Base-by-base conservation (phyloP, 2,329 filamentous ascomycete species). In the Botrytis fragariae region DNA sequence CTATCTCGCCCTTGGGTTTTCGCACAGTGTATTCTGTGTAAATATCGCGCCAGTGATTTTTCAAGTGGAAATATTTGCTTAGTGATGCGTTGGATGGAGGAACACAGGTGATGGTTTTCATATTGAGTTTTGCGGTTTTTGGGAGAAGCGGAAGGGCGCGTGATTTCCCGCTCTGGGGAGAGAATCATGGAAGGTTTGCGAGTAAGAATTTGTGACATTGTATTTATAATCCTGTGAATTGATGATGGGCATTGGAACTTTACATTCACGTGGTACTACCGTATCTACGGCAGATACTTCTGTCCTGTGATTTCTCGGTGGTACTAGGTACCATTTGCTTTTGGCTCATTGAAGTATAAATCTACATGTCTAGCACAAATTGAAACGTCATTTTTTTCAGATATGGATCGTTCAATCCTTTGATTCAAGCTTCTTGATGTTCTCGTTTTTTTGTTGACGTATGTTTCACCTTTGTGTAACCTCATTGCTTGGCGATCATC, bases 11-110 rank as follows among this genome's bases (percentile, higher is more conserved):
- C 87, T 92, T 20, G 91, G 91, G 91, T 86, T 88, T 76, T 90
- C 60, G 93, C 92, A 83, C 92, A 93, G 82, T 91, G 86, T 77
- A 90, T 85, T 77, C 87, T 93, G 79, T 87, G 88, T 79, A 91
- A 20, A 84, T 80, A 79, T 69, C 77, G 77, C n/a, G 39, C 48
- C 2, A 5, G 89, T 48, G 93, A 91, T 90, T 93, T 92, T 90
- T 92, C 82, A 89, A 91, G 81, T 93, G 92, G 84, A 93, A 93
- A 83, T 93, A 93, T 80, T 86, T 93, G 78, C 88, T 90, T 0
- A 92, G 90, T n/a, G 91, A 91, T 0, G 91, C 89, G 0, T 83
- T 94, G 48, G 92, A 93, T 81, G 88, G 88, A 69, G 92, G 91
- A 20, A 85, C 93, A 14, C 88, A 90, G 25, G 81, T 93, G 25